A percentile compares a stretch with the other conserved stretches of the same genome.
phyloP scores from a whole-genome alignment of 2,329 filamentous ascomycete genomes.

The Dactylellina parvicollis region DNA sequence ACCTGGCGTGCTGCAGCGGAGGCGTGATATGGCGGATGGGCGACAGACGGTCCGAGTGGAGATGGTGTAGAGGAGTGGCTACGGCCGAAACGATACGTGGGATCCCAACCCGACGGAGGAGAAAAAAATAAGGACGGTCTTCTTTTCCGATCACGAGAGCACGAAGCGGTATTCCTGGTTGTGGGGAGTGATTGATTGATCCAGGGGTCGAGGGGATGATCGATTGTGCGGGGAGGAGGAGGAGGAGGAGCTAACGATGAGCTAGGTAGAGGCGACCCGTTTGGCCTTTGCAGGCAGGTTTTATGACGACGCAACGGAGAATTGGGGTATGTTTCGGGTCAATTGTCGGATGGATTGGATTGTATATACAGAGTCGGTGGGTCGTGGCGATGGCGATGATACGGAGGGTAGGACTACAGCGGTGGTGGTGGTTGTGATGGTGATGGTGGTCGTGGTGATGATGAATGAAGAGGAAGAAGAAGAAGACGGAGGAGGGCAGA shows the following conservation, averaged over 20 bases:
- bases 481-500: conserved; percentile 11
- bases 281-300: background rate
- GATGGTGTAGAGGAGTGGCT: background rate
- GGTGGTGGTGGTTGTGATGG: conserved; percentile 17
- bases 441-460: conserved; percentile 12
- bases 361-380: background rate
- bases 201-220: background rate
- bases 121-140: conserved; percentile 35
- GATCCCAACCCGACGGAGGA: too few species aligned
- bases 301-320: background rate
- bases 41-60: too few species aligned
- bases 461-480: conserved; percentile 31
- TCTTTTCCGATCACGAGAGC: too few species aligned
- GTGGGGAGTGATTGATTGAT: background rate
- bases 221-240: background rate
- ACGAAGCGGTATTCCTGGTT: background rate
- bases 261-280: background rate
- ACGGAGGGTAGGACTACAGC: background rate
- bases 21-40: too few species aligned
- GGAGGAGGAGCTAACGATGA: conserved; percentile 4
- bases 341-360: background rate
- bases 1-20: too few species aligned
- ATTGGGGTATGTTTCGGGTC: background rate
- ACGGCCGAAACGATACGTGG: too few species aligned
- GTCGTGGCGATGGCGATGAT: too few species aligned